A percentile compares a stretch with the other conserved stretches of the same genome.
phyloP scores from a whole-genome alignment of 2,329 filamentous ascomycete species.

The Fusarium sp. region DNA sequence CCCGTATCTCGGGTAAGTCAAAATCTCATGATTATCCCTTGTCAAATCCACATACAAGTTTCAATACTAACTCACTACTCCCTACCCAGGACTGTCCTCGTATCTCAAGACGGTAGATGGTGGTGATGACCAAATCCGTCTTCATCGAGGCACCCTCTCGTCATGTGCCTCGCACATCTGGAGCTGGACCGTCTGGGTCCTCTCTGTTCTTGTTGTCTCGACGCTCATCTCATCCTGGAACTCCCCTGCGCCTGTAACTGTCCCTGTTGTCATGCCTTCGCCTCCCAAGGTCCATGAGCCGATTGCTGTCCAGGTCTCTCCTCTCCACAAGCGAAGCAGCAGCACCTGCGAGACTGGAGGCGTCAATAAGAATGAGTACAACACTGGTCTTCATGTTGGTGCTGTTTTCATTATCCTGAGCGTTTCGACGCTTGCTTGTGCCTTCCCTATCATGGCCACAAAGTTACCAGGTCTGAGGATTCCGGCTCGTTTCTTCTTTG shows the following conservation, averaged over 20 bases:
- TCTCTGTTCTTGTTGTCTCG: conserved; percentile 58
- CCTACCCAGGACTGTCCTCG: conserved; percentile 49
- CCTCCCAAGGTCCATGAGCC: conserved; percentile 21
- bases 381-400: conserved; percentile 69
- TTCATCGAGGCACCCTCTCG: conserved; percentile 49
- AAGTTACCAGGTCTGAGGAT: conserved; percentile 67
- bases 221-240: conserved; percentile 49
- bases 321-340: conserved; percentile 46
- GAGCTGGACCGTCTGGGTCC: conserved; percentile 59
- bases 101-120: conserved; percentile 52
- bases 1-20: conserved; percentile 46
- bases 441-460: conserved; percentile 67
- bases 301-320: conserved; percentile 27
- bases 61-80: conserved; percentile 1
- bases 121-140: conserved; percentile 58
- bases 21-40: conserved; percentile 10
- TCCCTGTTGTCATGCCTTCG: conserved; percentile 3
- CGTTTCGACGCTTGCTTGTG: conserved; percentile 63
- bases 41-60: conserved; percentile 9
- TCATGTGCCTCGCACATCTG: conserved; percentile 52
- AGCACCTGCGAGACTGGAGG: conserved; percentile 51
- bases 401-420: conserved; percentile 66
- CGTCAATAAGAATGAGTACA: conserved; percentile 59
- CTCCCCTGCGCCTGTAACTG: conserved; percentile 19
- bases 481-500: conserved; percentile 67